Evolutionary conservation across 306 rosid genomes (phyloP).

Genomic region (cucumber (Cucumis sativus)): Cucumber_9930_V3 NC_026660.2:31121501-31122000

Average conservation of each 20-base stretch:
- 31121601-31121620: constrained; percentile 78
- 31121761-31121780: constrained; percentile 20
- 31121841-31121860: constrained; percentile 73
- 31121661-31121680: constrained; percentile 25
- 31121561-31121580: constrained; percentile 51
- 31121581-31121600: constrained; percentile 62
- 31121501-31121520: constrained; percentile 94
- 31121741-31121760: constrained; percentile 44
- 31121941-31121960: not conserved
- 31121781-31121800: constrained; percentile 14
- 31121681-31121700: constrained; percentile 25
- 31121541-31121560: constrained; percentile 42
- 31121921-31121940: not conserved
- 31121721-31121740: constrained; percentile 53
- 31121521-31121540: constrained; percentile 66
- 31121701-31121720: constrained; percentile 50
- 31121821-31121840: constrained; percentile 74
- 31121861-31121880: constrained; percentile 87
- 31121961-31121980: not conserved
- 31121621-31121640: constrained; percentile 74
- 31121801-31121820: constrained; percentile 18
- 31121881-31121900: constrained; percentile 90
- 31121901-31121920: constrained; percentile 82
- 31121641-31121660: constrained; percentile 20
- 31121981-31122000: not conserved